Evolutionary conservation across 2,329 filamentous ascomycete species (phyloP).

Genomic region (Bipolaris gigantea): DNA sequence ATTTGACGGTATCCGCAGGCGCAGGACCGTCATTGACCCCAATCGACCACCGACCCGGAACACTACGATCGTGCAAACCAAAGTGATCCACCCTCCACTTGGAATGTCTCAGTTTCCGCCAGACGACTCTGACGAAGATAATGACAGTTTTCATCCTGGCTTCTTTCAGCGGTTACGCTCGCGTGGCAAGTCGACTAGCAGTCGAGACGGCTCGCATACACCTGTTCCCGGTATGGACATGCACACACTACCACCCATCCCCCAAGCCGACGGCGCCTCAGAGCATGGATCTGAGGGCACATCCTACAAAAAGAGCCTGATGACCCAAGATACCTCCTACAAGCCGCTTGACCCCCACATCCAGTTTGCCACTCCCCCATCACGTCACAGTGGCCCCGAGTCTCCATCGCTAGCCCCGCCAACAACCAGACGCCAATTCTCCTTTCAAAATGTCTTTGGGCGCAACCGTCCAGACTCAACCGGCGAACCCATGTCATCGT

Average conservation of each 20-base stretch:
- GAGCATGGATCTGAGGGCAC: conserved; percentile 45
- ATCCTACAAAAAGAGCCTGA: conserved; percentile 48
- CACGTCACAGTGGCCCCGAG: conserved; percentile 46
- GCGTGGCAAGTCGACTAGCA: conserved; percentile 40
- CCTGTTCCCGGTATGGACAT: conserved; percentile 25
- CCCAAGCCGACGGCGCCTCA: conserved; percentile 25
- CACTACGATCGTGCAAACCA: conserved; percentile 49
- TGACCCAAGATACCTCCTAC: conserved; percentile 47
- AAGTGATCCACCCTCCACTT: conserved; percentile 70
- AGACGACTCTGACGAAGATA: conserved; percentile 54
- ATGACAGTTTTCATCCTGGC: conserved; percentile 50
- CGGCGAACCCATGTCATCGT: conserved; percentile 20
- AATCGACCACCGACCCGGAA: conserved; percentile 38
- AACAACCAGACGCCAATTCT: conserved; percentile 74
- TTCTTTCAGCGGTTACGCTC: conserved; percentile 48
- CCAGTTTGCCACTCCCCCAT: conserved; percentile 48
- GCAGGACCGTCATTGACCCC: conserved; percentile 60
- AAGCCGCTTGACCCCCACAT: conserved; percentile 52
- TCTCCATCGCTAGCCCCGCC: conserved; percentile 55
- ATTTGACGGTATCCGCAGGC: conserved; percentile 86
- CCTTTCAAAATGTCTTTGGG: conserved; percentile 83
- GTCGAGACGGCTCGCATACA: conserved; percentile 22
- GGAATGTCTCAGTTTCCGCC: conserved; percentile 85
- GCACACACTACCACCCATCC: conserved; percentile 25
- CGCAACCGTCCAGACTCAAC: conserved; percentile 46